Evolutionary conservation across 2,329 filamentous ascomycete species (phyloP), one percentile per base, ranked within the genome.

Genomic region (Didymella lethalis): DNA sequence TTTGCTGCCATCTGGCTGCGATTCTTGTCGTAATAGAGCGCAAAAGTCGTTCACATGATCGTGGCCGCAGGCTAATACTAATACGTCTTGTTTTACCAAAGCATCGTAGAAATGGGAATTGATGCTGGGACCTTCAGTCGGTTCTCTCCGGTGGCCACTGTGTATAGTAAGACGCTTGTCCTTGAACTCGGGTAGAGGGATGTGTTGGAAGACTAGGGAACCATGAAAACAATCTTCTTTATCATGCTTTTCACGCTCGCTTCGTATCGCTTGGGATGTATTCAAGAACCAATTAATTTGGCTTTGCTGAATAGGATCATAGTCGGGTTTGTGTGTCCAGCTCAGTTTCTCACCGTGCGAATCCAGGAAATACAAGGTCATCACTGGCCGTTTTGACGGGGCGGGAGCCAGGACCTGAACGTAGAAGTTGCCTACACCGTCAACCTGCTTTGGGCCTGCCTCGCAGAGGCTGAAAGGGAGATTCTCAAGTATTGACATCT

Each of bases 21-120:
- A 51, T 56, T 67, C 26, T 66, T 64, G 69, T 66, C 64, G 71
- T 54, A 72, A 63, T 51, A 70, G 58, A 67, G 91, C 89, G 77
- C 93, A 97, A 77, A 96, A 97, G 72, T 97, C 93, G 74, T 98
- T 98, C 66, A 90, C 93, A 73, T 98, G 94, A 74, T 98, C 94
- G 75, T 97, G 93, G 75, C 93, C 93, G 72, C 91, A 94, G 73
- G 90, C 92, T 66, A 96, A 90, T 81, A 93, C 89, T 59, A 92
- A 82, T 26, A 97, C 84, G 28, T 90, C 90, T 77, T 94, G 87
- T 65, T 94, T 88, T 6, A 93, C 86, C 20, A 97, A 84, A 6
- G 92, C 93, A 73, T 96, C 89, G 62, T 89, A 89, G 80, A 97
- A 97, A n/a, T 91, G 89, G 16, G 91, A 90, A 77, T 98, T 97